Base-by-base conservation (phyloP, 768 basidiomycete species). In the Boletus speciosus region DNA sequence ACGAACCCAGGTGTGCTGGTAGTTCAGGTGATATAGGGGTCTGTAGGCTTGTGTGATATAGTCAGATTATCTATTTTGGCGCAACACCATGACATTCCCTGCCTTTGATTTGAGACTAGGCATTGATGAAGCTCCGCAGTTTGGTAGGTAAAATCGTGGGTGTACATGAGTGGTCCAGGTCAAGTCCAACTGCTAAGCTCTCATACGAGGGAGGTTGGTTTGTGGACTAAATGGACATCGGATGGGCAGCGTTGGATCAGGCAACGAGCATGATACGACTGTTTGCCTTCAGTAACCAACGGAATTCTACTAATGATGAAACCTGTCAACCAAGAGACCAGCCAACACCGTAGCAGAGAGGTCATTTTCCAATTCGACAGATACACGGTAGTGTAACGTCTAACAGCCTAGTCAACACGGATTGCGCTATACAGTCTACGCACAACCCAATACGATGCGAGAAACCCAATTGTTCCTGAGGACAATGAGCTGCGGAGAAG, bases 391-490 rank as follows among this genome's bases (percentile, higher is more conserved):
- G n/a, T 16, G 27, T 37, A 32, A 48, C 1, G 14, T 58, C 55
- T 57, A 51, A 34, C 31, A 35, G 8, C 31, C 57, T 67, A 82
- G 61, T 93, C 90, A 47, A 92, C 81, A 37, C 91, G 85, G 58
- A 93, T 90, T 31, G 89, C 83, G 53, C 79, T 80, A 68, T 98
- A 98, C 53, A 98, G 71, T 70, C 76, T 81, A 56, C 88, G 79
- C 39, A 97, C 81, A n/a, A 90, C 91, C 86, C 90, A 95, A 61
- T 93, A 95, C 5, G 88, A 83, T 21, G 93, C 88, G 38, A 94
- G 76, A 77, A 94, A 97, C 10, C 94, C 94, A 60, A 97, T 92
- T 11, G 91, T 88, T 37, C 92, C 91, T 86, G 64, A 38, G n/a
- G n/a, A 52, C 45, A 34, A 42, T 49, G 46, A 56, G 56, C 31